A percentile compares a stretch with the other conserved stretches of the same genome.
Evolutionary conservation across 306 rosid species (phyloP).

Genomic region (Lathyrus aphaca): DNA sequence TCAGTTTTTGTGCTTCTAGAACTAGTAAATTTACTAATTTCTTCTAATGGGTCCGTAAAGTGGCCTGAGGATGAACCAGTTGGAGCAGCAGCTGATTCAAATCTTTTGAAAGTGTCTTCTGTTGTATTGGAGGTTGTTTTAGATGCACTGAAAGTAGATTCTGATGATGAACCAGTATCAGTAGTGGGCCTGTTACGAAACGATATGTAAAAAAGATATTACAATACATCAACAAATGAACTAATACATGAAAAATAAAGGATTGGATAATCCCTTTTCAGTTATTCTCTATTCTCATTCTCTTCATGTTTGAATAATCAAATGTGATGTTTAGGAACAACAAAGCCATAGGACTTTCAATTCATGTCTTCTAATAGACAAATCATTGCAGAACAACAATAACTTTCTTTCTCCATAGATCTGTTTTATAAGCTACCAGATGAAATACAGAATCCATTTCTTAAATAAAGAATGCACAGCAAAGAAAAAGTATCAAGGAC

Average conservation of each 20-base stretch:
- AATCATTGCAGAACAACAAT: conserved; percentile 23
- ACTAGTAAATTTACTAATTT: conserved; percentile 64
- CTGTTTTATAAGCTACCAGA: conserved; percentile 23
- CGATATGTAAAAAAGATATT: conserved; percentile 28
- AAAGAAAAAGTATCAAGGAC: conserved; percentile 6
- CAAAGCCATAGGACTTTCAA: conserved; percentile 17
- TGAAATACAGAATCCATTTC: conserved; percentile 20
- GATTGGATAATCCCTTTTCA: conserved; percentile 22
- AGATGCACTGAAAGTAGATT: conserved; percentile 48
- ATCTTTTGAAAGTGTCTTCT: conserved; percentile 70
- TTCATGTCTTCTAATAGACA: conserved; percentile 23
- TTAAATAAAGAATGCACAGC: conserved; percentile 16
- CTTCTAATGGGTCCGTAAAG: conserved; percentile 67
- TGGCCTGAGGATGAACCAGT: conserved; percentile 51
- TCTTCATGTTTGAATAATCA: conserved; percentile 11
- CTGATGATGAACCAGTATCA: conserved; percentile 64
- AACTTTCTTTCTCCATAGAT: conserved; percentile 20
- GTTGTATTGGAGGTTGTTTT: conserved; percentile 55
- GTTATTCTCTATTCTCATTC: conserved; percentile 15
- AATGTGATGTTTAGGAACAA: conserved; percentile 33
- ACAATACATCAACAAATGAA: conserved; percentile 29
- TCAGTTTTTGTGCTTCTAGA: conserved; percentile 60
- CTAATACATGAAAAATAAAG: conserved; percentile 31
- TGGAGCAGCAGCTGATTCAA: conserved; percentile 54
- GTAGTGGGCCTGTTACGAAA: conserved; percentile 66